Evolutionary conservation across 2,329 filamentous ascomycete genomes (phyloP).

Genomic region (Daldinia sp.): DNA sequence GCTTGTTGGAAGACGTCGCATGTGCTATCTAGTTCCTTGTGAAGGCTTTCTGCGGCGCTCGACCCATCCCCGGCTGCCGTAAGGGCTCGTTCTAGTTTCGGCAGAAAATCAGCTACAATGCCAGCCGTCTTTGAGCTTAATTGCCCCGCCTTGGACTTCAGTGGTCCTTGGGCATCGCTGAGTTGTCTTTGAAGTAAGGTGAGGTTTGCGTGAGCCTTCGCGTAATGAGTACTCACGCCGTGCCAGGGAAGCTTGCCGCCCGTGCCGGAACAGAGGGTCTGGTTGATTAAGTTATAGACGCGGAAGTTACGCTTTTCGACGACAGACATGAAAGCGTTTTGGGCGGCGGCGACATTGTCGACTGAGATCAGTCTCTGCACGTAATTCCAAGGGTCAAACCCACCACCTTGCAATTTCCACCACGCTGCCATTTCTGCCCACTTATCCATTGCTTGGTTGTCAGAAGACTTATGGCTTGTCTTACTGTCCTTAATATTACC

Average conservation of each 20-base stretch:
- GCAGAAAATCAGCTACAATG: background rate
- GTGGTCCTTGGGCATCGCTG: background rate
- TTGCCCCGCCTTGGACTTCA: background rate
- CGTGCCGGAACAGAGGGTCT: background rate
- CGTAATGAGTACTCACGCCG: conserved; percentile 2
- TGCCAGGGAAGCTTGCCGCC: background rate
- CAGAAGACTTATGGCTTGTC: background rate
- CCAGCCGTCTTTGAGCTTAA: too few species aligned
- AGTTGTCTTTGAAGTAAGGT: background rate
- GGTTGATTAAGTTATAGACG: background rate
- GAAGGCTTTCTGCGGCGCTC: background rate
- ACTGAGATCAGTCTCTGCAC: background rate
- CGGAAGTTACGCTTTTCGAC: background rate
- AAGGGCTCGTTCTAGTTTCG: background rate
- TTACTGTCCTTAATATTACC: background rate
- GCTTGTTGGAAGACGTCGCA: background rate
- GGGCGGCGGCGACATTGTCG: background rate
- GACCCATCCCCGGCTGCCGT: background rate
- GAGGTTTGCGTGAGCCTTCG: background rate
- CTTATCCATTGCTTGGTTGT: background rate
- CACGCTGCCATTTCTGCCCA: conserved; percentile 1
- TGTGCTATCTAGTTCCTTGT: background rate
- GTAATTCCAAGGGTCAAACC: background rate
- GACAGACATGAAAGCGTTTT: background rate
- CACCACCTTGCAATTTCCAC: conserved; percentile 5